Conservation (phyloP, 768 basidiomycete species). For the Lentinus tigrinus region DNA sequence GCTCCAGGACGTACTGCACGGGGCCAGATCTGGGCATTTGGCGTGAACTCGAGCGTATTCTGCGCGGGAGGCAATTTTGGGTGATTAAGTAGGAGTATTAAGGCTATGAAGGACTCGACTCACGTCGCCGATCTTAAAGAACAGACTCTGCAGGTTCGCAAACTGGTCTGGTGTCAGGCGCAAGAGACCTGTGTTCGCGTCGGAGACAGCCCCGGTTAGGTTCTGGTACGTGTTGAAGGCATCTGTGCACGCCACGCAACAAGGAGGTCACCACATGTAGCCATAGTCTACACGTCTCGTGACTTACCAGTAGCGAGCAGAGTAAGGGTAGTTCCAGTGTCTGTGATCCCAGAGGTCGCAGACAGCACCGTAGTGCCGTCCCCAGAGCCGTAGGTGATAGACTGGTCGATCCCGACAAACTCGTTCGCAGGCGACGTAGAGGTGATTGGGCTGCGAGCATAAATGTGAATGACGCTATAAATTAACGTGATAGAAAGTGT, state of each 20-base stretch:
- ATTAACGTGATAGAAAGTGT: not conserved
- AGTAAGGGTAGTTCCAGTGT: slow-evolving; percentile 27
- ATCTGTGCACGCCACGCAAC: slow-evolving; percentile 11
- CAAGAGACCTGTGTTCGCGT: slow-evolving; percentile 19
- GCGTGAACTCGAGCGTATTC: slow-evolving; percentile 52
- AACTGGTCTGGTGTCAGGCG: slow-evolving; percentile 21
- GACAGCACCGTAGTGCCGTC: slow-evolving; percentile 11
- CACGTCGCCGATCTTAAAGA: slow-evolving; percentile 21
- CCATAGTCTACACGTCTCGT: too few species aligned
- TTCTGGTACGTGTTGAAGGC: slow-evolving; percentile 25
- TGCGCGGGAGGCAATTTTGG: slow-evolving; percentile 20
- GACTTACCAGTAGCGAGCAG: slow-evolving; percentile 16
- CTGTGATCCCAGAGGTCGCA: slow-evolving; percentile 27
- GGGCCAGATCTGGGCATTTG: slow-evolving; percentile 72
- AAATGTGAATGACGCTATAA: not conserved
- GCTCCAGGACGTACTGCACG: slow-evolving; percentile 25
- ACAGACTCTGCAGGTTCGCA: slow-evolving; percentile 20
- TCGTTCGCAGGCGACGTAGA: slow-evolving; percentile 29
- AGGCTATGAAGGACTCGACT: too few species aligned
- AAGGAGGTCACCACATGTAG: too few species aligned
- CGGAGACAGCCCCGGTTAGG: slow-evolving; percentile 17
- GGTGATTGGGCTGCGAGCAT: slow-evolving; percentile 28
- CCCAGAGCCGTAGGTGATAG: slow-evolving; percentile 26
- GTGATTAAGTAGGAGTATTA: not conserved
- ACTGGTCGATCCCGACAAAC: slow-evolving; percentile 37